Evolutionary conservation across 2,329 filamentous ascomycete genomes (phyloP).

Genomic region (Paraphaeosphaeria minitans): DNA sequence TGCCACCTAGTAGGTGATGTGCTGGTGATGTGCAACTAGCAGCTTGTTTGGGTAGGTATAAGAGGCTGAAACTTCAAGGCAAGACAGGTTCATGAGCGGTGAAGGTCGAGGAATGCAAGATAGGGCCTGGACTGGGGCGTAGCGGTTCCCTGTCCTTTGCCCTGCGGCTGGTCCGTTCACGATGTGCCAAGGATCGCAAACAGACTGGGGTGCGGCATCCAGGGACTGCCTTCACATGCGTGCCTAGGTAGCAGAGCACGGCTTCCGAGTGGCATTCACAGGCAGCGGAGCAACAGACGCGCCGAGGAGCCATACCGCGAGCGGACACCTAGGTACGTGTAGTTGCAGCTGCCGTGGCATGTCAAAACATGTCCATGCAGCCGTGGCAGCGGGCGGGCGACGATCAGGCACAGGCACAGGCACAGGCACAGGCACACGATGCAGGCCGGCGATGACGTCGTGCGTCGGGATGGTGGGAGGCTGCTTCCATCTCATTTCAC

Average conservation of each 20-base stretch:
- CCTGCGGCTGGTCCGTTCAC: neutral
- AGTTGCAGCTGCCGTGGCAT: neutral
- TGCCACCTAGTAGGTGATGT: too few species aligned
- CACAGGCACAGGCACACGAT: too few species aligned
- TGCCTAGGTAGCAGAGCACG: neutral
- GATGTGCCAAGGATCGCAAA: neutral
- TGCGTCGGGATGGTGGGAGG: neutral
- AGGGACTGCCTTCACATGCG: neutral
- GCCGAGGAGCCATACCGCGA: neutral
- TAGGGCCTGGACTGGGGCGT: neutral
- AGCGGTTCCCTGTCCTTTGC: neutral
- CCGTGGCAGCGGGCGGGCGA: neutral
- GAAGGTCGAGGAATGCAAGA: too few species aligned
- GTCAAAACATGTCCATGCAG: neutral
- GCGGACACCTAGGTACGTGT: slow-evolving; percentile 1
- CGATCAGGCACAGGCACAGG: slow-evolving; percentile 14
- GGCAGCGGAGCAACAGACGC: neutral
- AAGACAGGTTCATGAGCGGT: too few species aligned
- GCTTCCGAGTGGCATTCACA: neutral
- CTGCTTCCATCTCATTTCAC: slow-evolving; percentile 11
- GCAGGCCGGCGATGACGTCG: slow-evolving; percentile 9
- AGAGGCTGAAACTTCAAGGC: too few species aligned
- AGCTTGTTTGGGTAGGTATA: too few species aligned
- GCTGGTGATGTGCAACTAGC: too few species aligned
- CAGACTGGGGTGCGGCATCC: neutral